phyloP scores from a whole-genome alignment of 495 filamentous ascomycete genomes.

The Copromyces sp. region DNA sequence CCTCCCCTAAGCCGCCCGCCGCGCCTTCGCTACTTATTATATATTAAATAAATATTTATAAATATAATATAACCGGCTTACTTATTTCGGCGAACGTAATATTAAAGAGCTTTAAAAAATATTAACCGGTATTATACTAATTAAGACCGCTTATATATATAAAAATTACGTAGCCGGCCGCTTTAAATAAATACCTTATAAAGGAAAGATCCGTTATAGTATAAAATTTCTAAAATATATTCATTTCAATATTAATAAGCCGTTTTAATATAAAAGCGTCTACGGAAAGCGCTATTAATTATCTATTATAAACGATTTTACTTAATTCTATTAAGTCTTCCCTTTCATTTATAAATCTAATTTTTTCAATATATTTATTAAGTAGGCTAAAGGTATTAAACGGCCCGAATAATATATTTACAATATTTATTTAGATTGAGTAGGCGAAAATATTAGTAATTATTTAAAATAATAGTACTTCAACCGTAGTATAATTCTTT shows the following conservation, averaged over 20 bases:
- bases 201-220: not conserved
- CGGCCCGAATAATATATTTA: too few relatives aligned
- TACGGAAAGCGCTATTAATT: not conserved
- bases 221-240: not conserved
- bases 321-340: too few relatives aligned
- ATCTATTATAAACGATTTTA: not conserved
- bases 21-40: not conserved
- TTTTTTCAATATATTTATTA: not conserved
- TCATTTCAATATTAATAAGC: not conserved
- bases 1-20: too few relatives aligned
- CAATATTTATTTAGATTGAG: not conserved
- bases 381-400: not conserved
- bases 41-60: not conserved
- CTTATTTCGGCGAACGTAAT: not conserved
- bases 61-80: not conserved
- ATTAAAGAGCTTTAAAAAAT: not conserved
- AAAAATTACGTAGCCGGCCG: not conserved
- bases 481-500: not conserved
- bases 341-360: not conserved
- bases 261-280: not conserved
- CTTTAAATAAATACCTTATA: not conserved
- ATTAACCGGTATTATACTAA: not conserved
- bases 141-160: not conserved
- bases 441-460: not conserved
- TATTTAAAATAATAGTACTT: not conserved